Evolutionary conservation across 805 yeast species (phyloP).

Genomic region (Metschnikowia picachoensis): DNA sequence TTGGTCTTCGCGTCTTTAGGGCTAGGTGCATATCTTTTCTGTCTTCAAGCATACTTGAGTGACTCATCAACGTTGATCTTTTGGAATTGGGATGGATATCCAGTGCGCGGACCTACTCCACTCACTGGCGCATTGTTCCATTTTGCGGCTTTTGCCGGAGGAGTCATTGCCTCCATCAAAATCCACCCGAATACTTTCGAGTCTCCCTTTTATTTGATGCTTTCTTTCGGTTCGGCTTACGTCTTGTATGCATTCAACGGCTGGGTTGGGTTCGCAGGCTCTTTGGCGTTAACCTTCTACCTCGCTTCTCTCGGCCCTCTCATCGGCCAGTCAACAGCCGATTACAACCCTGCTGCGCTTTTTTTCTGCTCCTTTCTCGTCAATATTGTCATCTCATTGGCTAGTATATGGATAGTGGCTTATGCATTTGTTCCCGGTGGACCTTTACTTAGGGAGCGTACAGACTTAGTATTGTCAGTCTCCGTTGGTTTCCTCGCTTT

Average conservation of each 20-base stretch:
- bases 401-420: conserved; percentile 95
- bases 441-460: conserved; percentile 78
- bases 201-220: conserved; percentile 30
- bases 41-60: conserved; percentile 67
- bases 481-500: conserved; percentile 51
- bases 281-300: conserved; percentile 58
- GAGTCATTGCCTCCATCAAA: conserved; percentile 34
- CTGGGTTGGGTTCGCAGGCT: conserved; percentile 78
- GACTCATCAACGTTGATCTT: conserved; percentile 84
- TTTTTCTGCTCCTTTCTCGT: conserved; percentile 48
- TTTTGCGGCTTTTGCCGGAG: conserved; percentile 55
- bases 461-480: conserved; percentile 63
- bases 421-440: conserved; percentile 99
- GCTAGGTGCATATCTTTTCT: conserved; percentile 71
- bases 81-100: conserved; percentile 97
- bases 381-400: conserved; percentile 57
- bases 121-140: conserved; percentile 76
- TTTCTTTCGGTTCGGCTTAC: conserved; percentile 48
- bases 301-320: conserved; percentile 57
- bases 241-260: conserved; percentile 50
- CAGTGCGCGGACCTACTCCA: conserved; percentile 81
- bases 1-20: conserved; percentile 56
- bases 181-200: conserved; percentile 21
- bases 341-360: conserved; percentile 52
- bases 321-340: conserved; percentile 54